phyloP scores from a whole-genome alignment of 345 rosid genomes.

The Eucalyptus fibrosa region DNA sequence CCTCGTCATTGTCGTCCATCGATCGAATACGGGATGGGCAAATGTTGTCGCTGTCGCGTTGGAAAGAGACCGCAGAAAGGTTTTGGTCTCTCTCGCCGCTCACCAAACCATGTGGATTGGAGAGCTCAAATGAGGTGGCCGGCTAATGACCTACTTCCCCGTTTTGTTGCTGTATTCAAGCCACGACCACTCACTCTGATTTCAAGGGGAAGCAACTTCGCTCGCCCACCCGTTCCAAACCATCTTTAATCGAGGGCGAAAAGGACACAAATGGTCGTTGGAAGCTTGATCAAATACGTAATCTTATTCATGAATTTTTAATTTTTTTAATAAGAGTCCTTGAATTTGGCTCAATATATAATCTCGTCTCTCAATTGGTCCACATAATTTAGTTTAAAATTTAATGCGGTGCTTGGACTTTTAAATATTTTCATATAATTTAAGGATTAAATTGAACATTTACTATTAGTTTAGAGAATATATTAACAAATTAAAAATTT shows the following conservation, averaged over 20 bases:
- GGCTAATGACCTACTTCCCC: not conserved
- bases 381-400: not conserved
- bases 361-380: not conserved
- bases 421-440: not conserved
- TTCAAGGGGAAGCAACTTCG: not conserved
- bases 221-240: not conserved
- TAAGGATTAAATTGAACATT: not conserved
- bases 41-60: not conserved
- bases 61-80: not conserved
- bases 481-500: accelerated
- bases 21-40: not conserved
- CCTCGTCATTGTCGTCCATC: not conserved
- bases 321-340: not conserved
- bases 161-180: not conserved
- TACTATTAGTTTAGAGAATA: not conserved
- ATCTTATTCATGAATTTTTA: not conserved
- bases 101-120: not conserved
- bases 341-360: not conserved
- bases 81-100: not conserved
- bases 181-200: not conserved
- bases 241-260: not conserved
- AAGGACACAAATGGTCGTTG: not conserved
- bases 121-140: not conserved
- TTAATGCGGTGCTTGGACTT: accelerated
- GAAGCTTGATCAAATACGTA: too few species aligned